Conservation (phyloP, 805 yeast species). For the Candida morakotiae region DNA sequence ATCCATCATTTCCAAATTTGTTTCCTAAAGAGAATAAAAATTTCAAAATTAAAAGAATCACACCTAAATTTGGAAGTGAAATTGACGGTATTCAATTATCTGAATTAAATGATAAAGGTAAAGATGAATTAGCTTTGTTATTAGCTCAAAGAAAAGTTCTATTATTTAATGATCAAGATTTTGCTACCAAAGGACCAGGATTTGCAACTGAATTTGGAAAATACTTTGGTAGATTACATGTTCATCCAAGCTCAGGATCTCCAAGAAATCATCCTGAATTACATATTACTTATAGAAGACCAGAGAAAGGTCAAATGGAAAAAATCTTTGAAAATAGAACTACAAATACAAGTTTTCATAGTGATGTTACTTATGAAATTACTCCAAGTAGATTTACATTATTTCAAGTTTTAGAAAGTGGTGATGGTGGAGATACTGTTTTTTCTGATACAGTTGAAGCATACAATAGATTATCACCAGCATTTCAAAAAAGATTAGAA, state of each 20-base stretch:
- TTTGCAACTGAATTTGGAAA: conserved; percentile 51
- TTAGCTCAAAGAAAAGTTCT: conserved; percentile 71
- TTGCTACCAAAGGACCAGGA: conserved; percentile 47
- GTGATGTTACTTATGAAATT: conserved; percentile 69
- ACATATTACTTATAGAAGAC: conserved; percentile 56
- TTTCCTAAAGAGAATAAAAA: conserved; percentile 33
- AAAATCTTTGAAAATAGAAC: conserved; percentile 31
- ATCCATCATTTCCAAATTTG: conserved; percentile 49
- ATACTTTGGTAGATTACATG: conserved; percentile 67
- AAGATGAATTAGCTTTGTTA: conserved; percentile 64
- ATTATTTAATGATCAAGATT: conserved; percentile 63
- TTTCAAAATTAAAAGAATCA: conserved; percentile 36
- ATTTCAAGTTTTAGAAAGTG: conserved; percentile 56
- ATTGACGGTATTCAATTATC: conserved; percentile 59
- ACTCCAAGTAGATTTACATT: conserved; percentile 73
- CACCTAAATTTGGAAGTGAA: conserved; percentile 71
- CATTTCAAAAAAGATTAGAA: conserved; percentile 51
- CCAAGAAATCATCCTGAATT: conserved; percentile 61
- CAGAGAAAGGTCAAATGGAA: conserved; percentile 34
- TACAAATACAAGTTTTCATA: conserved; percentile 55
- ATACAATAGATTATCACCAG: conserved; percentile 66
- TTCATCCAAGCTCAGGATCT: conserved; percentile 73
- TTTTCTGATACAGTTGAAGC: conserved; percentile 72
- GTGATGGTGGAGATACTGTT: conserved; percentile 75
- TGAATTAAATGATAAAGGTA: conserved; percentile 46